Evolutionary conservation across 306 rosid genomes (phyloP).

Genomic region (Vigna mungo): DNA sequence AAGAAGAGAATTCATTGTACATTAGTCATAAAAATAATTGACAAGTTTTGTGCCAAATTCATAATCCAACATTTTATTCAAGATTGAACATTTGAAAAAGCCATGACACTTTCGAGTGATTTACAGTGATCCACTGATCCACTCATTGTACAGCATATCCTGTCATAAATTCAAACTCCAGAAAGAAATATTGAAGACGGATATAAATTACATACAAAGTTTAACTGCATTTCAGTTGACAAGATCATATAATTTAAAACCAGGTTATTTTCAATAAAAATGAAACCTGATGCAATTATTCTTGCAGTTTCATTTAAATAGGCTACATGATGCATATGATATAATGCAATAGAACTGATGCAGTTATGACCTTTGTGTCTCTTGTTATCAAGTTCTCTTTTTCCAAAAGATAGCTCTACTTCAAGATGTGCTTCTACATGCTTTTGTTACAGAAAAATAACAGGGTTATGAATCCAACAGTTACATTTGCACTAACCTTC

Average conservation of each 20-base stretch:
- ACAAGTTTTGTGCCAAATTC: slow-evolving; percentile 4
- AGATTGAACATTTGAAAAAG: slow-evolving; percentile 24
- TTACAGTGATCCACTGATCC: neutral
- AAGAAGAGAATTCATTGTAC: slow-evolving; percentile 22
- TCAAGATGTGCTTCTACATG: slow-evolving; percentile 28
- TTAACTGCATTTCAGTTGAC: neutral
- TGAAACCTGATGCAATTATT: slow-evolving; percentile 25
- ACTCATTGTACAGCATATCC: neutral
- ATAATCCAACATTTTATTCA: neutral
- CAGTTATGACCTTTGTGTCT: slow-evolving; percentile 10
- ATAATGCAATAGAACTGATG: slow-evolving; percentile 2
- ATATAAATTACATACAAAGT: slow-evolving; percentile 4
- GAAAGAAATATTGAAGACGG: slow-evolving; percentile 4
- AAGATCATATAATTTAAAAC: slow-evolving; percentile 9
- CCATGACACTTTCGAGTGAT: neutral
- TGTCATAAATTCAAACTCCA: slow-evolving; percentile 6
- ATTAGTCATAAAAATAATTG: slow-evolving; percentile 12
- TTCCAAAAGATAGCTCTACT: slow-evolving; percentile 21
- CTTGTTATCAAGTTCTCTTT: slow-evolving; percentile 21
- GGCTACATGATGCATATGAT: neutral
- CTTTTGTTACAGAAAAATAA: slow-evolving; percentile 16
- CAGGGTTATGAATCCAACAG: slow-evolving; percentile 35
- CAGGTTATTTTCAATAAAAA: slow-evolving; percentile 20
- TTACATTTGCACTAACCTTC: slow-evolving; percentile 67
- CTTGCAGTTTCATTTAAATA: slow-evolving; percentile 13